Conservation (phyloP, 2,329 filamentous ascomycete genomes). For the Nemania abortiva region DNA sequence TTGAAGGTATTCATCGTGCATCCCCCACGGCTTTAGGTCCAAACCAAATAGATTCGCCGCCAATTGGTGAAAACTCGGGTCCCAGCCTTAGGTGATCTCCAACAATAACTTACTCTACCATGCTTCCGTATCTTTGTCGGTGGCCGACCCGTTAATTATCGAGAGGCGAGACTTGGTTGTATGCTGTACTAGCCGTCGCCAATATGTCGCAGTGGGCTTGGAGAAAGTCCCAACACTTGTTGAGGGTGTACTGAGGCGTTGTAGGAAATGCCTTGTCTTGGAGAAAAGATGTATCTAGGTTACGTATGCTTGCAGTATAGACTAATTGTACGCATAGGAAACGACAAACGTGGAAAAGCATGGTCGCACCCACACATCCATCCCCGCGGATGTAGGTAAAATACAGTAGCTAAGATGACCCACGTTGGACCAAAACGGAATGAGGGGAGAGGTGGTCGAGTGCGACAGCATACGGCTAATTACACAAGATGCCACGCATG, state of each 20-base stretch:
- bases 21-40: not conserved
- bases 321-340: not conserved
- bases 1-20: conserved; percentile 2
- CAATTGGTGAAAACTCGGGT: conserved; percentile 4
- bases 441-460: conserved; percentile 10
- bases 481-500: conserved; percentile 22
- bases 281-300: conserved; percentile 19
- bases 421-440: conserved; percentile 26
- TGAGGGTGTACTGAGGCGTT: not conserved
- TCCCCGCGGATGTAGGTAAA: conserved; percentile 9
- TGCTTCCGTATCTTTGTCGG: not conserved
- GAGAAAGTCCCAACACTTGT: conserved; percentile 10
- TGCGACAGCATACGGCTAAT: conserved; percentile 32
- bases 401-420: conserved; percentile 12
- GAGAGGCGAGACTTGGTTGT: not conserved
- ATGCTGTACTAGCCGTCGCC: conserved; percentile 1
- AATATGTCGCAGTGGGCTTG: conserved; percentile 9
- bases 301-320: conserved; percentile 6
- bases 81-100: not conserved
- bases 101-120: not conserved
- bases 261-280: conserved; percentile 6
- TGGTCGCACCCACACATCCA: conserved; percentile 7
- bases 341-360: conserved; percentile 13
- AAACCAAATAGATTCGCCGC: not conserved
- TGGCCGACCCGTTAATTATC: not conserved